A percentile compares a stretch with the other conserved stretches of the same genome.
These are phyloP conservation scores for Xerocomellus dryophilus DNA, from an alignment of 768 basidiomycete genomes.

Conservation along the genomic window DNA sequence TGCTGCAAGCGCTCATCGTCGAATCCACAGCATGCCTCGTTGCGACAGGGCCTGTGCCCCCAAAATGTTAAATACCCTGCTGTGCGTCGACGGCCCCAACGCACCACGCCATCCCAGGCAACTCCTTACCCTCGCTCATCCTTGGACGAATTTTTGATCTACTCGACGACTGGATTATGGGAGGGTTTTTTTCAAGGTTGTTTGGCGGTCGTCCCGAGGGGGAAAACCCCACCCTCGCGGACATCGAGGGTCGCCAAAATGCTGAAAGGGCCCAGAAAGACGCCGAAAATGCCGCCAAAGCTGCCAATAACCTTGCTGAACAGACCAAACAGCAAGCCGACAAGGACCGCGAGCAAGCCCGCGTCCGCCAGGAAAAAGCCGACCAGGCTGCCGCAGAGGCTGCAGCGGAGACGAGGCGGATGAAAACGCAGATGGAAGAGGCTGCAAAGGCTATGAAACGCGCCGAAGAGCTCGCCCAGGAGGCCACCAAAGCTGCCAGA, in stretches of 20 bases:
- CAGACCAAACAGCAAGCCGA: constrained; percentile 6
- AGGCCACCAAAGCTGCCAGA: constrained; percentile 8
- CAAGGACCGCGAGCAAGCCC: constrained; percentile 7
- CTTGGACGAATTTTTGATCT: not conserved
- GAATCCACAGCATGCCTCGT: not conserved
- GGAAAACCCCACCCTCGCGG: constrained; percentile 10
- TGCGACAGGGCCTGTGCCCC: not conserved
- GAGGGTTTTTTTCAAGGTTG: not conserved
- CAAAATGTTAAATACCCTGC: not conserved
- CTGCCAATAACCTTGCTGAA: not conserved
- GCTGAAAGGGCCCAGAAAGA: constrained; percentile 12
- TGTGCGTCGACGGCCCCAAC: not conserved
- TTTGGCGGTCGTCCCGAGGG: constrained; percentile 7
- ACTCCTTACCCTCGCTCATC: not conserved
- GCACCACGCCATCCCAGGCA: not conserved
- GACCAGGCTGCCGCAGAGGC: not conserved
- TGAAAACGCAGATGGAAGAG: constrained; percentile 17
- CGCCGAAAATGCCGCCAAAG: constrained; percentile 5
- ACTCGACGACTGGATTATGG: constrained; percentile 5
- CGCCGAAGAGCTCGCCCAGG: constrained; percentile 9
- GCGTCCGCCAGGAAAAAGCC: constrained; percentile 10
- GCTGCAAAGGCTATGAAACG: not conserved
- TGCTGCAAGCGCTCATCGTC: not conserved
- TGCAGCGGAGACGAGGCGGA: not conserved
- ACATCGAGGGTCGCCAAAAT: constrained; percentile 5